Base-by-base conservation (phyloP, 2,329 filamentous ascomycete genomes). In the Xylariaceae sp. region DNA sequence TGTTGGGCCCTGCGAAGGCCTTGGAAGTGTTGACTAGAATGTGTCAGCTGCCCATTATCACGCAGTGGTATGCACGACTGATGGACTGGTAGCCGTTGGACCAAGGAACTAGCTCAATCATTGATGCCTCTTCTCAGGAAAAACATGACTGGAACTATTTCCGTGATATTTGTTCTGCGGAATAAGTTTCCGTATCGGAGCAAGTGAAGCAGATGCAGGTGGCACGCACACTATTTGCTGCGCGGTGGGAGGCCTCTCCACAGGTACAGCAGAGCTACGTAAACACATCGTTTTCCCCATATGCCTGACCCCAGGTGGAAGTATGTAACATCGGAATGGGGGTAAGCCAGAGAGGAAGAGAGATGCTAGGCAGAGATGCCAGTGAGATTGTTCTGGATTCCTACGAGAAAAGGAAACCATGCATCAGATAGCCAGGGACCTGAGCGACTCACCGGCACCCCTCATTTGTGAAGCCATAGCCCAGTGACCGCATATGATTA, bases 381-480 rank as follows among this genome's bases (percentile, higher is more conserved):
- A 24, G 11, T 24, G 11, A 24, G 11, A 11, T 24, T 7, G 21
- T 7, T 7, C 7, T 24, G 21, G 11, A 6, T 11, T 24, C 11
- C 7, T 24, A 11, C 21, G 11, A 24, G 21, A 24, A 7, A 24
- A 11, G 21, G 21, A 24, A 24, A 24, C 6, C 7, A 11, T 11
- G 11, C 21, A 24, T 11, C 6, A 24, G 21, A 24, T 11, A 24
- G n/a, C n/a, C n/a, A n/a, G n/a, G 11, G 21, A 24, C 21, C 21
- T 11, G n/a, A 24, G 21, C 21, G 6, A 71, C 74, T 64, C 63
- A 79, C 75, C 76, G 73, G 50, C 76, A 79, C 50, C 76, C 76
- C 56, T 80, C 75, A 64, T 80, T 79, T 13, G 76, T 79, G 57
- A 80, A 79, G 59, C 74, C 73, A 51, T 80, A 79, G 39, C 76